A percentile compares a stretch with the other conserved stretches of the same genome.
These are phyloP conservation scores for Ophiostoma sp. DNA, from an alignment of 2,329 filamentous ascomycete species.

Conservation along the genomic window DNA sequence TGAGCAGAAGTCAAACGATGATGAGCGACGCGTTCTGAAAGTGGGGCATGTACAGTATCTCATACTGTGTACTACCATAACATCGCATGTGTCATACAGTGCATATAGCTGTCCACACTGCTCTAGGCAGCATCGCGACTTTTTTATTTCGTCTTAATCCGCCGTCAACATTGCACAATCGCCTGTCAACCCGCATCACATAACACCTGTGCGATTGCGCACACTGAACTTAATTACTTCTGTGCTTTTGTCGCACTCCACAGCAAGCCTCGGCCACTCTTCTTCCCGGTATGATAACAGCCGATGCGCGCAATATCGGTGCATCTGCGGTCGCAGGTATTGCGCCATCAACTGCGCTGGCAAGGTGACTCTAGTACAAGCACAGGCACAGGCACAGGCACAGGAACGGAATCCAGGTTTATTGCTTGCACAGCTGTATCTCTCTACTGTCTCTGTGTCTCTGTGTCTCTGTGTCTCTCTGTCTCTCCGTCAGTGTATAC, in stretches of 20 bases:
- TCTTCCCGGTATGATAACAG: background rate
- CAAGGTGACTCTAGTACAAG: constrained; percentile 3
- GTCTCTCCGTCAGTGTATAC: background rate
- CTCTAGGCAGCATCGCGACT: background rate
- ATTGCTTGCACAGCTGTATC: background rate
- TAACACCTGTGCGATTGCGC: background rate
- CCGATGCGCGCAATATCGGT: background rate
- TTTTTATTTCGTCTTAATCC: background rate
- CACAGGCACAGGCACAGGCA: background rate
- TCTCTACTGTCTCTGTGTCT: background rate
- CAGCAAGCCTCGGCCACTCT: background rate
- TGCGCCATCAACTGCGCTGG: background rate
- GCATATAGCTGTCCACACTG: background rate
- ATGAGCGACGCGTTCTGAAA: background rate
- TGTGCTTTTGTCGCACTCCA: background rate
- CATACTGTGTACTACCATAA: background rate
- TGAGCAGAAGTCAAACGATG: background rate
- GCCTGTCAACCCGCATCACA: background rate
- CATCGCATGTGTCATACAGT: background rate
- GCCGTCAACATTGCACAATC: background rate
- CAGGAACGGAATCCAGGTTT: background rate
- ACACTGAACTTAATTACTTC: background rate
- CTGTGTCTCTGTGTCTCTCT: background rate
- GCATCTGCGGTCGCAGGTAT: background rate
- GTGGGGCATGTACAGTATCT: background rate